Evolutionary conservation across 805 yeast genomes (phyloP), one percentile per base, ranked within the genome.

Genomic region (Dipodascus geniculatus): DNA sequence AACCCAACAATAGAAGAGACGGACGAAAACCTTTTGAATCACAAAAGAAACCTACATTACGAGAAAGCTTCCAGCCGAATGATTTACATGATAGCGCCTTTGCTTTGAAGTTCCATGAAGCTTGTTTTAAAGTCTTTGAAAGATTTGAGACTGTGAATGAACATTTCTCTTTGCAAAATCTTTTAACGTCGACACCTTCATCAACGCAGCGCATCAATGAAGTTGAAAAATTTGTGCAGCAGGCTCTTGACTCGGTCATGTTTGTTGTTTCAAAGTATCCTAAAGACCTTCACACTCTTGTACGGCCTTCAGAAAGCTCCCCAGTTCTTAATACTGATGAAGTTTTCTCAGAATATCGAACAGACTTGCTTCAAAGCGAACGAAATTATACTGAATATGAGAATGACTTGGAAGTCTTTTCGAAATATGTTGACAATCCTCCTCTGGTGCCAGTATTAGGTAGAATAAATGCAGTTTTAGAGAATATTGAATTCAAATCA

Each of bases 331-430:
- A 11, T 9, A 17, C 20, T 38, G 20, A 38, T 38, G 44, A 64
- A 2, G 70, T 17, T 17, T 47, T 47, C 6, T 4, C 4, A 47
- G 49, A 47, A 22, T 47, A 47, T 22, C 8, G n/a, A 22, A 9
- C 6, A 22, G 49, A 47, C 19, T 22, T 47, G n/a, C 31, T 22
- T 22, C 14, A 22, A 22, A 47, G 19, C n/a, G 31, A 22, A 3
- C 3, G 4, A 9, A 20, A 47, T 14, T 47, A 22, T 23, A 23
- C 24, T 3, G 49, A 47, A 20, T 47, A 22, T 47, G 49, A 47
- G 4, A 22, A 47, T 14, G 49, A 47, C n/a, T 9, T 47, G 4
- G 49, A 22, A 47, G 8, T 9, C 4, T 47, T 47, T 22, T 22
- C 9, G 6, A 4, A 22, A 14, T 47, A 47, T 22, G 49, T 23